Base-by-base conservation (phyloP, 306 rosid species). In the Citrullus mucosospermus region DNA sequence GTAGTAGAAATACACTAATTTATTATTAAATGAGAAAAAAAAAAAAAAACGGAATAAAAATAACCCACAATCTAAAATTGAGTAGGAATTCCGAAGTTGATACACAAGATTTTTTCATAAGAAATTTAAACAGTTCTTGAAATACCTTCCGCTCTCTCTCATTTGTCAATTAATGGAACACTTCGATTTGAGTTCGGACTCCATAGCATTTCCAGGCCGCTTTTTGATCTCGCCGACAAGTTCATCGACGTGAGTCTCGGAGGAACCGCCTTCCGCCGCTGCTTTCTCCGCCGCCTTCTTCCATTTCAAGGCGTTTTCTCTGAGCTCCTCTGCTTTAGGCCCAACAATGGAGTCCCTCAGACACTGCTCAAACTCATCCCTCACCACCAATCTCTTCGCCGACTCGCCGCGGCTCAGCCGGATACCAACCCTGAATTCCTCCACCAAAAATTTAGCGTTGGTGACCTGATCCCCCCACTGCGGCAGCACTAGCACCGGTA, bases 391-490 rank as follows among this genome's bases (percentile, higher is more conserved):
- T 25, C 75, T 54, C 12, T 86, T 82, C 4, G 83, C 87, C 1
- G 85, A 78, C 30, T 15, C 78, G 2, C 87, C 88, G 0, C 85
- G 80, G 8, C 82, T 44, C 79, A 88, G 71, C 70, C 86, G 60
- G 11, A 88, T 44, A 0, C 84, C 90, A 12, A 85, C 87, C 10
- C 70, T 66, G 36, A 83, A 83, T 56, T 67, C 90, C 11, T 88
- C 93, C 0, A 90, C 93, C 65, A 92, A 30, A 66, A 81, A 88
- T 77, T 89, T 91, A 0, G 96, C 92, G 34, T 90, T 88, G 1
- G 93, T 92, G 1, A 86, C 88, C 69, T 92, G 97, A 70, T 92
- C 97, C 0, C 97, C 97, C 93, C 96, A 92, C 46, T 90, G 90
- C 0, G 97, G 93, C 75, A 92, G 88, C 0, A 88, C 84, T 65